phyloP scores from a whole-genome alignment of 1,284 basidiomycete species.

The Sporisorium graminicola region DNA sequence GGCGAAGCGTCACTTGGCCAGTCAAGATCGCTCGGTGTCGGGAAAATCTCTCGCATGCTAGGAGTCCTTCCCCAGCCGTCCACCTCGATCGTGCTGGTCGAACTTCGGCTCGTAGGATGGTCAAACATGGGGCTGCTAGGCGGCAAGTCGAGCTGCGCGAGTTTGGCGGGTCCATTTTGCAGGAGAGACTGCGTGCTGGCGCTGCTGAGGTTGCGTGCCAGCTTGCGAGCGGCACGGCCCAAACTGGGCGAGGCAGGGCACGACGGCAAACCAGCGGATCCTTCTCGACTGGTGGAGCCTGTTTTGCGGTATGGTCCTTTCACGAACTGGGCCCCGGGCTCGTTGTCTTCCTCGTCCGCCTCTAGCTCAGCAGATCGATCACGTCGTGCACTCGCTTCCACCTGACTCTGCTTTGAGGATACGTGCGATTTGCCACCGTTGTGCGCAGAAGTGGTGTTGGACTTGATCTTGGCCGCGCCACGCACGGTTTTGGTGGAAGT shows the following conservation, averaged over 20 bases:
- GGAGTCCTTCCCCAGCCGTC: slow-evolving; percentile 53
- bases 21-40: slow-evolving; percentile 51
- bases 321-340: slow-evolving; percentile 22
- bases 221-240: slow-evolving; percentile 29
- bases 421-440: slow-evolving; percentile 20
- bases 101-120: slow-evolving; percentile 35
- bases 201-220: slow-evolving; percentile 34
- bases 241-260: slow-evolving; percentile 41
- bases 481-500: slow-evolving; percentile 7
- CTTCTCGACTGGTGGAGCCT: slow-evolving; percentile 24
- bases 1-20: slow-evolving; percentile 36
- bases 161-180: slow-evolving; percentile 23
- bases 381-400: slow-evolving; percentile 14
- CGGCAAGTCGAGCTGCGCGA: slow-evolving; percentile 43
- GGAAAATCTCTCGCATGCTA: slow-evolving; percentile 56
- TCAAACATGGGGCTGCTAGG: slow-evolving; percentile 45
- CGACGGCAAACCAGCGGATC: slow-evolving; percentile 31
- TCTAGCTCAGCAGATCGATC: slow-evolving; percentile 9
- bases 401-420: slow-evolving; percentile 17
- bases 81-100: slow-evolving; percentile 25
- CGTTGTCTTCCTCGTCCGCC: slow-evolving; percentile 32
- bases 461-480: slow-evolving; percentile 9
- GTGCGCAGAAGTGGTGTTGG: slow-evolving; percentile 21
- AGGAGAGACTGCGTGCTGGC: slow-evolving; percentile 13
- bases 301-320: slow-evolving; percentile 41